These are phyloP conservation scores for Coffea eugenioides DNA, from an alignment of 257 asterid genomes.

Conservation along the genomic window DNA sequence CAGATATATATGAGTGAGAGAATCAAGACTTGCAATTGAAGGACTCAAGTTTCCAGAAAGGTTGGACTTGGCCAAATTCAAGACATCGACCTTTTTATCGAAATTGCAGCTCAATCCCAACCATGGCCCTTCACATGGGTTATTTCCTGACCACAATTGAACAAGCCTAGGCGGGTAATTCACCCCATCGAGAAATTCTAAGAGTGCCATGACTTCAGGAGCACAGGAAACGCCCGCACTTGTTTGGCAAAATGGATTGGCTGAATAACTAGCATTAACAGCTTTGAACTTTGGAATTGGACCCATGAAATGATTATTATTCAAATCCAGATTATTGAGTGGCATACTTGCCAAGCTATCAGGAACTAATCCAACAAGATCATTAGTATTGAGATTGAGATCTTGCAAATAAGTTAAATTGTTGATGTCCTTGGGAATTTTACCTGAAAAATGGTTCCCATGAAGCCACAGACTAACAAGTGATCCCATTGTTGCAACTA, in stretches of 20 bases:
- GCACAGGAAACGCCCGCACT: constrained; percentile 52
- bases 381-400: constrained; percentile 63
- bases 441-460: constrained; percentile 79
- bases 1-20: constrained; percentile 50
- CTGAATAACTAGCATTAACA: constrained; percentile 38
- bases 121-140: constrained; percentile 66
- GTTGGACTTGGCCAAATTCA: constrained; percentile 56
- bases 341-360: constrained; percentile 50
- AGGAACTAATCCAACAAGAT: constrained; percentile 78
- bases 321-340: constrained; percentile 57
- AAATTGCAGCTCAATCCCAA: constrained; percentile 64
- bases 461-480: constrained; percentile 83
- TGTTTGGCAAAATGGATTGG: constrained; percentile 62
- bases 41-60: constrained; percentile 73
- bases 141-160: constrained; percentile 68
- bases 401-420: constrained; percentile 50
- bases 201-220: constrained; percentile 59
- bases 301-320: constrained; percentile 77
- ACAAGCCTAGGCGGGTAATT: constrained; percentile 69
- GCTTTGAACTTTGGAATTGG: constrained; percentile 70
- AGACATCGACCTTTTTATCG: constrained; percentile 36
- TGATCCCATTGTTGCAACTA: constrained; percentile 51
- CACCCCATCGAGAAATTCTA: constrained; percentile 76
- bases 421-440: constrained; percentile 59
- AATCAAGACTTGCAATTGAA: constrained; percentile 57